Evolutionary conservation across 2,329 filamentous ascomycete species (phyloP), one percentile per base, ranked within the genome.

Genomic region (Colletotrichum siamense): DNA sequence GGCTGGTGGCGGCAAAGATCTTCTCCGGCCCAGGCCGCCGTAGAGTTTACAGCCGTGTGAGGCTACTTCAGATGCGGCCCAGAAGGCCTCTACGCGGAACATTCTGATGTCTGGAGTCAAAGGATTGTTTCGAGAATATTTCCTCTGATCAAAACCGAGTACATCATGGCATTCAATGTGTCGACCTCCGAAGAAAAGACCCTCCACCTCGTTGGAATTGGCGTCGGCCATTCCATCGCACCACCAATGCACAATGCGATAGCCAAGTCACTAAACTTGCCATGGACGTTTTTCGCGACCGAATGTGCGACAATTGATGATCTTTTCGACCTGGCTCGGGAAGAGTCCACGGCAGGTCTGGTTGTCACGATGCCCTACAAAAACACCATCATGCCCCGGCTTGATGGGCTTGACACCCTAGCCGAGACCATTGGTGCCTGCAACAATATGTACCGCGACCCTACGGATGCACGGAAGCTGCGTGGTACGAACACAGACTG

Each of bases 401-500:
- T 87, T 10, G 83, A 87, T 71, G 81, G 80, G 3, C 77, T 86
- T 2, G 86, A 87, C 61, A 80, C 84, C 1, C 79, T 84, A 2
- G 82, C 82, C 2, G 69, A 76, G 0, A 82, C 79, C 13, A 83
- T 87, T 5, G 84, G 85, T 4, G 86, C 86, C 6, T 84, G 83
- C 79, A 85, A 85, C 72, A 83, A 83, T 64, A 79, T 85, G 18
- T 84, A 85, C 76, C 76, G 78, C 30, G 63, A 79, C 8, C 79
- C 80, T 10, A 34, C 66, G 1, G 75, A 82, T 26, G 36, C 70
- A 8, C 78, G 80, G 6, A 78, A 73, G 12, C 78, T 87, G 1
- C 77, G 79, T 9, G 86, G 85, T 4, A 85, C 84, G 8, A 88
- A 88, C 75, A 88, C 86, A 3, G 86, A 88, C 75, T 87, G 86